Evolutionary conservation across 371 early-diverging fungal species (phyloP).

Genomic region (Mucor velutinosus): DNA sequence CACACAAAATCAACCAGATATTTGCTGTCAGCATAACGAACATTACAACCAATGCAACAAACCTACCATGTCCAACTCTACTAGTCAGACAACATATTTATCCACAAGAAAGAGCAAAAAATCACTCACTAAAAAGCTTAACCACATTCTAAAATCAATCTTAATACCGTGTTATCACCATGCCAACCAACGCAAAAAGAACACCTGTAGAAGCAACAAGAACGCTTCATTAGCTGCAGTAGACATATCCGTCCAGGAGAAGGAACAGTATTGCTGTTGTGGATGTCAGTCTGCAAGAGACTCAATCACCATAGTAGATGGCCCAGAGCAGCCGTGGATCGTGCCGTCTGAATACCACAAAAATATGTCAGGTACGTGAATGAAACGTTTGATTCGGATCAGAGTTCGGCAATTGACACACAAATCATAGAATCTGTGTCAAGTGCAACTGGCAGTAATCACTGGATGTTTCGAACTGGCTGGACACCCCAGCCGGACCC

Average conservation of each 20-base stretch:
- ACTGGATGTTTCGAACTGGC: slow-evolving; percentile 25
- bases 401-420: not conserved
- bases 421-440: not conserved
- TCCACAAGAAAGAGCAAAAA: not conserved
- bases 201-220: not conserved
- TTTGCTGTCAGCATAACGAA: not conserved
- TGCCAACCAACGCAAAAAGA: not conserved
- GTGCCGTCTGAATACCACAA: slow-evolving; percentile 12
- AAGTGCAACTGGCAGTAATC: not conserved
- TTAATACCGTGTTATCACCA: not conserved
- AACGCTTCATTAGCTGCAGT: not conserved
- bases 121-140: not conserved
- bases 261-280: not conserved
- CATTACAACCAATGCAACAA: not conserved
- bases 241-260: not conserved
- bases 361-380: not conserved
- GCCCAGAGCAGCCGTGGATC: slow-evolving; percentile 8
- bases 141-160: not conserved
- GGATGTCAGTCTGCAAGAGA: not conserved
- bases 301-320: slow-evolving; percentile 1
- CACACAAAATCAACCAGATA: not conserved
- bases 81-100: not conserved
- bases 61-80: not conserved
- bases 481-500: slow-evolving; percentile 28
- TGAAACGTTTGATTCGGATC: not conserved